Percentiles rank a stretch among this genome's conserved stretches.
Conservation (phyloP, 305 asterid genomes). For the Plantago lanceolata region DNA sequence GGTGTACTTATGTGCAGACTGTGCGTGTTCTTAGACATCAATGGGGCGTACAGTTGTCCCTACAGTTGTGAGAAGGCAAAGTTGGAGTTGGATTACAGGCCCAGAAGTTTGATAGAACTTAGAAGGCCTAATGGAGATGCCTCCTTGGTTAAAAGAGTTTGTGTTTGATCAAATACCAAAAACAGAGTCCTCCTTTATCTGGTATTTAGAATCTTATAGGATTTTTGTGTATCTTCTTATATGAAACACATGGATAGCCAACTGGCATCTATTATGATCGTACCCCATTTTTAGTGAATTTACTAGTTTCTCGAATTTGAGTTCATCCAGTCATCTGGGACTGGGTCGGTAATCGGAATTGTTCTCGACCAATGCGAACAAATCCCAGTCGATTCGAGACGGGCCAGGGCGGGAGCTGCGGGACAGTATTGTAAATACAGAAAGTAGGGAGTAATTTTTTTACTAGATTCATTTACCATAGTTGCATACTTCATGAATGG, state of each 20-base stretch:
- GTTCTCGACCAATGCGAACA: too few species aligned
- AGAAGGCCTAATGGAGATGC: slow-evolving; percentile 75
- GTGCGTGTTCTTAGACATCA: slow-evolving; percentile 63
- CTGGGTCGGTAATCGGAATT: too few species aligned
- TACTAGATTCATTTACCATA: too few species aligned
- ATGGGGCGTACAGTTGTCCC: slow-evolving; percentile 88
- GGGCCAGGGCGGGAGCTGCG: too few species aligned
- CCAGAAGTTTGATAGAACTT: slow-evolving; percentile 73
- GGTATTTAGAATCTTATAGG: background rate
- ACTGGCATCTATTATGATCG: too few species aligned
- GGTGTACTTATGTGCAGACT: slow-evolving; percentile 40
- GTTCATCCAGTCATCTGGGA: too few species aligned
- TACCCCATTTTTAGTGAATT: too few species aligned
- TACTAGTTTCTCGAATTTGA: too few species aligned
- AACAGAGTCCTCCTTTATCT: background rate
- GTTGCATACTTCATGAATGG: too few species aligned
- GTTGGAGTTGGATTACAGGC: slow-evolving; percentile 65
- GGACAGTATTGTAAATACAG: too few species aligned
- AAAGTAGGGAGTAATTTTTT: too few species aligned
- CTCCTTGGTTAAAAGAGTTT: slow-evolving; percentile 74
- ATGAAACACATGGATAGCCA: background rate
- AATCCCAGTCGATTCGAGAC: too few species aligned
- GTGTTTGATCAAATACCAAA: slow-evolving; percentile 49
- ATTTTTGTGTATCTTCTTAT: background rate
- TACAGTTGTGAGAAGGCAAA: slow-evolving; percentile 74